Conservation (phyloP, 257 asterid species). For the Schizonepeta tenuifolia region DNA sequence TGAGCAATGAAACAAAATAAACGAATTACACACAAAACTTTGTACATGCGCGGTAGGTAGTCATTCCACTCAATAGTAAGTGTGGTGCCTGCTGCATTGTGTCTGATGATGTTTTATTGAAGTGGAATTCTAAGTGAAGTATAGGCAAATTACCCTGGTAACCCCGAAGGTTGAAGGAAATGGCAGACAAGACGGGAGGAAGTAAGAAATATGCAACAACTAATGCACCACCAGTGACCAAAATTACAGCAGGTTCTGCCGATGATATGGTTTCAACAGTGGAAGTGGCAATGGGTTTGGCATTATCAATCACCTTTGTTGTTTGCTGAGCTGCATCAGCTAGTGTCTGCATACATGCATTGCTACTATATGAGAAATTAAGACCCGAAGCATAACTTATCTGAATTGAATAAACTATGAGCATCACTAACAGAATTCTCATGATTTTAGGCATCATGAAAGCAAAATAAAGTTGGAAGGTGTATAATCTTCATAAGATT, state of each 20-base stretch:
- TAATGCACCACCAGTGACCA: slow-evolving; percentile 75
- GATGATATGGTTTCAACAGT: slow-evolving; percentile 76
- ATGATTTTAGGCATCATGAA: slow-evolving; percentile 17
- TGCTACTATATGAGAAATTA: slow-evolving; percentile 9
- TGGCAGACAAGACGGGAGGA: slow-evolving; percentile 79
- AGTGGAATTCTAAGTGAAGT: neutral
- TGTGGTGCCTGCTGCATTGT: too few species aligned
- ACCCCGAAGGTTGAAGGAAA: slow-evolving; percentile 79
- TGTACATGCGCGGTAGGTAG: too few species aligned
- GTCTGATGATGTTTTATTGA: slow-evolving; percentile 3
- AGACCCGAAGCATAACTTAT: neutral
- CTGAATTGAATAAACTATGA: neutral
- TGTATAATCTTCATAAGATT: neutral
- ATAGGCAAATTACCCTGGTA: slow-evolving; percentile 62
- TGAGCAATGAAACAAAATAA: neutral
- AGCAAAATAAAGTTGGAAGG: neutral
- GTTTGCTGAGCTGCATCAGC: slow-evolving; percentile 90
- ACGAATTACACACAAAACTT: too few species aligned
- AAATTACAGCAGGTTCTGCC: slow-evolving; percentile 70
- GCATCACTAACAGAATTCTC: neutral
- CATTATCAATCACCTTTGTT: slow-evolving; percentile 72
- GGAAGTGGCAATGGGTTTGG: slow-evolving; percentile 83
- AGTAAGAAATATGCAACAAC: slow-evolving; percentile 70
- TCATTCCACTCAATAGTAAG: too few species aligned
- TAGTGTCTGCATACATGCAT: slow-evolving; percentile 61